Evolutionary conservation across 2,329 filamentous ascomycete species (phyloP), one percentile per base, ranked within the genome.

Genomic region (Fusarium luffae): DNA sequence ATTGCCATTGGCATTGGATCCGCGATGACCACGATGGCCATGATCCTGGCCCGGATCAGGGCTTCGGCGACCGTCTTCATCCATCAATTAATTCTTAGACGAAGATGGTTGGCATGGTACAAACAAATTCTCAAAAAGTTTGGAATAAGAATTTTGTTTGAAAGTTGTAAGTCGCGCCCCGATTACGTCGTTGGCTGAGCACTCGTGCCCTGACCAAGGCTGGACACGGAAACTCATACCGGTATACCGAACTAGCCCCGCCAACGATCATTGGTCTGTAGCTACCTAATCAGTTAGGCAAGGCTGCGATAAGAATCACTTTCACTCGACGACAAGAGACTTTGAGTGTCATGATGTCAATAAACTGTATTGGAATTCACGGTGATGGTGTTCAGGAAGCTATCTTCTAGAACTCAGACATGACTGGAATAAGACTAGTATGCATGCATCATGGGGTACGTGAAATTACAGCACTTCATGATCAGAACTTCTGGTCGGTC

Each of bases 41-140:
- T 71, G 68, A 59, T 69, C 68, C 59, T 63, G 66, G 40, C 65
- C 60, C 60, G 41, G 43, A 18, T 63, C 68, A 21, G 70, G 61
- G 61, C 66, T 69, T 18, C 62, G 47, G 28, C 64, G 62, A 64
- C 70, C 63, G 59, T 74, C 74, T 59, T 78, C 69, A 46, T 77
- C 77, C 77, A 77, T 77, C 61, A 65, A 64, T 69, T 25, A 54
- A 44, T 41, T 67, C 18, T 37, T 46, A 72, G 9, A 32, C 48
- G 41, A 23, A 44, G 32, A 37, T 57, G 25, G 32, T 48, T 68
- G 55, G 68, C 74, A 76, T 76, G 57, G 34, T 68, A 68, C 37
- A 19, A 51, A 28, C 54, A 51, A 56, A 41, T 25, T 32, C 48
- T 49, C n/a, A 34, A 51, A 54, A 25, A 51, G 34, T 37, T 54